Base-by-base conservation (phyloP, 2,329 filamentous ascomycete species). In the Akanthomyces muscarius region DNA sequence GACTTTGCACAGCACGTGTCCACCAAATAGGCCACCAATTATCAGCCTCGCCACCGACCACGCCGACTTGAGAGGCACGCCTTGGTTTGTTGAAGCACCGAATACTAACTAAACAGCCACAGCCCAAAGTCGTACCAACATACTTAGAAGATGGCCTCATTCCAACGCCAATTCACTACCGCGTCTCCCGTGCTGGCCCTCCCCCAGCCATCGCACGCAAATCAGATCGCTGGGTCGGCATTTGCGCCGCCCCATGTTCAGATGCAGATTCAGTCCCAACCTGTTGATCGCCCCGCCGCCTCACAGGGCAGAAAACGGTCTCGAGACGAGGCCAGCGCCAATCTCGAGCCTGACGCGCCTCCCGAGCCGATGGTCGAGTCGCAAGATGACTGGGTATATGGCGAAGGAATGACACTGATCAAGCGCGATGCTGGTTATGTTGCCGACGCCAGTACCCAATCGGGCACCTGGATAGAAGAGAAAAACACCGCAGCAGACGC, bases 401-500 rank as follows among this genome's bases (percentile, higher is more conserved):
- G 89, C 63, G 85, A 86, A 61, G 89, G 89, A 66, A 92, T 90
- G 88, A 85, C 83, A 4, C 81, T 91, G 70, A 86, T 90, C 75
- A 90, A 89, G 72, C 84, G 86, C 61, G 81, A 79, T 61, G 73
- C 73, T 21, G 80, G 82, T 69, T 88, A 86, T 68, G 77, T 83
- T 67, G 78, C 84, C 66, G 83, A 87, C 64, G 71, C 72, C 63
- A 82, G 82, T 71, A 90, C 81, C 68, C 88, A 91, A 73, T 89
- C 87, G 33, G 88, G 88, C 66, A 90, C 86, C 50, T 90, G 87
- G 88, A 78, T 87, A 63, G 89, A 91, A 74, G 87, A 90, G 74
- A 84, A 85, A 72, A 51, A 44, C 13, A 79, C 79, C 45, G 81
- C 83, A 53, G 74, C 76, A 51, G 80, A 86, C 63, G 79, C 83